Evolutionary conservation across 23 red algal species (phyloP), one percentile per base, ranked within the genome.

Genomic region (Gracilariopsis chorda): DNA sequence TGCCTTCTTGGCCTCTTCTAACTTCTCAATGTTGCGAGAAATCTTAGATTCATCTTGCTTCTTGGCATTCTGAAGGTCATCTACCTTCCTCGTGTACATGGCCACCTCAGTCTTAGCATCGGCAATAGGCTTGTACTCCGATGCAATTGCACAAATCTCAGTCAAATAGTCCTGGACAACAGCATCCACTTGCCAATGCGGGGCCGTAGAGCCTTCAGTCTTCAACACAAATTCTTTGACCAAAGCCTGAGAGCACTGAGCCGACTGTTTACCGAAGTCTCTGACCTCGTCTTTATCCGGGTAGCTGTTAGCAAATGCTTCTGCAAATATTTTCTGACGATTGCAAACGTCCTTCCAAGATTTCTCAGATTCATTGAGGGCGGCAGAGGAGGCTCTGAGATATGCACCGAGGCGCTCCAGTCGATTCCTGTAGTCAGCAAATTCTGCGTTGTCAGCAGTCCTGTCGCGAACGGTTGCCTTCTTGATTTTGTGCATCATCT

Each of bases 401-500:
- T 90, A 90, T 11, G 68, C 24, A 3, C 53, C 68, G 3, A 90
- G 32, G 14, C 52, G 67, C 19, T 77, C 72, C 23, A 90, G 86
- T 41, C 72, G 51, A 55, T 78, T 90, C 35, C 39, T 61, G 72
- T 90, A 90, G 56, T 90, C 86, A 6, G 70, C 72, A 63, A 64
- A 90, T 39, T 90, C 86, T 17, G 86, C 86, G 35, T 77, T 78
- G 48, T 90, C 86, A 28, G 86, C 56, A 12, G 51, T 64, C 56
- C 60, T 90, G 34, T 44, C 72, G 63, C 48, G 44, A 33, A 53
- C 37, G 10, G 86, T 41, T 9, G 86, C 86, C 29, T 90, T 90
- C 59, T 90, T 90, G 49, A 90, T 90, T 64, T 90, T 90, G 86
- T 90, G 86, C 86, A 90, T 90, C 86, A 90, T 90, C 68, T 90